These are phyloP conservation scores for Coemansia furcata DNA, from an alignment of 192 early-diverging fungal species.

Conservation along the genomic window DNA sequence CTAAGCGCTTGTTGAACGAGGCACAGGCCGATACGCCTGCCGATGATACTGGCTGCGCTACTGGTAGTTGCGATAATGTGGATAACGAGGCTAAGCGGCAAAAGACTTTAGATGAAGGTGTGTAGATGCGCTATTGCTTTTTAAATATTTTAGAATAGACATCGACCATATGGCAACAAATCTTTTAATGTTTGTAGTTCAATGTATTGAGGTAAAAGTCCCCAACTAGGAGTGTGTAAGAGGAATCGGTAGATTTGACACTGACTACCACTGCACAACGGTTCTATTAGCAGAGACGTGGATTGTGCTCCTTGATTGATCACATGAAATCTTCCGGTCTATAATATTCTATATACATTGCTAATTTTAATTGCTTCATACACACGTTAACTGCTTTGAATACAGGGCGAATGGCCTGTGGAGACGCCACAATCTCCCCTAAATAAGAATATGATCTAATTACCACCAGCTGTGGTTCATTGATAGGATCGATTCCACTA, in stretches of 20 bases:
- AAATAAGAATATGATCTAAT: neutral
- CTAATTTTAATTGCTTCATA: neutral
- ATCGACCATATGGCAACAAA: neutral
- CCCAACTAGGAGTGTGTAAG: too few species aligned
- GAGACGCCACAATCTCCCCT: neutral
- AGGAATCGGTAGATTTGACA: neutral
- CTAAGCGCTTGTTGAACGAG: conserved; percentile 49
- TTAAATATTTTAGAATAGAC: neutral
- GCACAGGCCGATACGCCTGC: conserved; percentile 1
- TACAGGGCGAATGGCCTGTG: too few species aligned
- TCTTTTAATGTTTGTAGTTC: neutral
- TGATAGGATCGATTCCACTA: neutral
- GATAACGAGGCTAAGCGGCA: conserved; percentile 15
- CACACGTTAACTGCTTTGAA: neutral
- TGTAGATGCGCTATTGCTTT: neutral
- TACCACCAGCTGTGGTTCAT: neutral
- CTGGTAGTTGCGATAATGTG: neutral
- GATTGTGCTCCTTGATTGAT: neutral
- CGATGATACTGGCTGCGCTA: neutral
- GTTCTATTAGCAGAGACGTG: neutral
- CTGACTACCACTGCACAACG: too few species aligned
- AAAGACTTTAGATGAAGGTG: conserved; percentile 2
- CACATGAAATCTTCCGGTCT: neutral
- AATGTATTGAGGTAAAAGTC: neutral
- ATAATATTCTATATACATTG: neutral